phyloP scores from a whole-genome alignment of 768 basidiomycete genomes.

The Piloderma croceum region DNA sequence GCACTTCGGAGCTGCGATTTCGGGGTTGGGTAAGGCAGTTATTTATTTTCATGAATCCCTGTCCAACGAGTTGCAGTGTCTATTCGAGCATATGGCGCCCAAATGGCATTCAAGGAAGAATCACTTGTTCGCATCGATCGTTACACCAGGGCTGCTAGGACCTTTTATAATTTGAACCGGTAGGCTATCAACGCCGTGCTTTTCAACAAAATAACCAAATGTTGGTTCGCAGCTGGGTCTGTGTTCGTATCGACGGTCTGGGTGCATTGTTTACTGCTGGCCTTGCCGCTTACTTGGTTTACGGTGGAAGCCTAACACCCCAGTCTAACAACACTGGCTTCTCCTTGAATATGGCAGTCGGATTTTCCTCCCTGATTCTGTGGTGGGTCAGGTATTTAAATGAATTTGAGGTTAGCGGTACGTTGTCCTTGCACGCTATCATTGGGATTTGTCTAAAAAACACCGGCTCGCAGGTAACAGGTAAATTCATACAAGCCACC shows the following conservation, averaged over 20 bases:
- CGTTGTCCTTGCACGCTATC: not conserved
- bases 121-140: constrained; percentile 49
- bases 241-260: constrained; percentile 51
- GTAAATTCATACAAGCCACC: too few species aligned
- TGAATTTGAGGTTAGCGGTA: constrained; percentile 39
- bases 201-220: too few species aligned
- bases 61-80: too few species aligned
- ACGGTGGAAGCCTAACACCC: constrained; percentile 33
- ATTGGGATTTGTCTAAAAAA: not conserved
- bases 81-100: constrained; percentile 62
- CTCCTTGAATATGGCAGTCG: constrained; percentile 48
- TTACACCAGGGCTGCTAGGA: constrained; percentile 40
- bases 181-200: too few species aligned
- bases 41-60: too few species aligned
- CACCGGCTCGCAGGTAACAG: constrained; percentile 8
- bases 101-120: constrained; percentile 40
- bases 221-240: too few species aligned
- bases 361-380: constrained; percentile 15
- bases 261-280: constrained; percentile 50
- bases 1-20: constrained; percentile 49
- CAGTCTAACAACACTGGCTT: constrained; percentile 40
- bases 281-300: constrained; percentile 53
- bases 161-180: constrained; percentile 48
- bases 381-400: constrained; percentile 37
- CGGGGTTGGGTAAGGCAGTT: too few species aligned